Conservation (phyloP, 768 basidiomycete species). For the Mycena pura region DNA sequence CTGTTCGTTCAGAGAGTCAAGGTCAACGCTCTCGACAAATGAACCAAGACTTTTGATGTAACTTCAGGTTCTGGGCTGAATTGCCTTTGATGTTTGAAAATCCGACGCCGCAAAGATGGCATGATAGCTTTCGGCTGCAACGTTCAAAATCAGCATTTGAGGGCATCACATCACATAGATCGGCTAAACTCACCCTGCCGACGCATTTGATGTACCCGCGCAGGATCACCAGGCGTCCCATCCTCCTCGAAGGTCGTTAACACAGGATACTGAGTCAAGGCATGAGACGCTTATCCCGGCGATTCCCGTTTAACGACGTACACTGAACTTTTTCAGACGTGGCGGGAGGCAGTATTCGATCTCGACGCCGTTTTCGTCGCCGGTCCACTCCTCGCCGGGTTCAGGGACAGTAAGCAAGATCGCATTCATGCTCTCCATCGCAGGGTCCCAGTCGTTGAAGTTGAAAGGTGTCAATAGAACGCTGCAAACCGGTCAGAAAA, state of each 20-base stretch:
- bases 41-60: too few relatives aligned
- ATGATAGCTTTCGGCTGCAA: slow-evolving; percentile 24
- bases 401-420: slow-evolving; percentile 52
- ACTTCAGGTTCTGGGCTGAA: too few relatives aligned
- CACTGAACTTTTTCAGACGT: slow-evolving; percentile 40
- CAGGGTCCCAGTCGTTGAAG: slow-evolving; percentile 69
- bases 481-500: slow-evolving; percentile 33
- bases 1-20: too few relatives aligned
- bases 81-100: background rate
- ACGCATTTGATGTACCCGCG: slow-evolving; percentile 20
- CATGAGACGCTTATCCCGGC: too few relatives aligned
- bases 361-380: slow-evolving; percentile 62
- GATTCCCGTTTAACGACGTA: too few relatives aligned
- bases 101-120: slow-evolving; percentile 22
- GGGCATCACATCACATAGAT: background rate
- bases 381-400: slow-evolving; percentile 46
- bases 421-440: slow-evolving; percentile 62
- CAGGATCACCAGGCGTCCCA: slow-evolving; percentile 11
- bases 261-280: background rate
- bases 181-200: slow-evolving; percentile 5
- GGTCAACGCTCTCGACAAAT: too few relatives aligned
- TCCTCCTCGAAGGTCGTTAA: slow-evolving; percentile 22
- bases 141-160: background rate
- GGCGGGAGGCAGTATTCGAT: slow-evolving; percentile 25
- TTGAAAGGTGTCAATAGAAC: slow-evolving; percentile 68